These are phyloP conservation scores for Sporobolomyces roseus DNA, from an alignment of 768 basidiomycete species.

Conservation along the genomic window DNA sequence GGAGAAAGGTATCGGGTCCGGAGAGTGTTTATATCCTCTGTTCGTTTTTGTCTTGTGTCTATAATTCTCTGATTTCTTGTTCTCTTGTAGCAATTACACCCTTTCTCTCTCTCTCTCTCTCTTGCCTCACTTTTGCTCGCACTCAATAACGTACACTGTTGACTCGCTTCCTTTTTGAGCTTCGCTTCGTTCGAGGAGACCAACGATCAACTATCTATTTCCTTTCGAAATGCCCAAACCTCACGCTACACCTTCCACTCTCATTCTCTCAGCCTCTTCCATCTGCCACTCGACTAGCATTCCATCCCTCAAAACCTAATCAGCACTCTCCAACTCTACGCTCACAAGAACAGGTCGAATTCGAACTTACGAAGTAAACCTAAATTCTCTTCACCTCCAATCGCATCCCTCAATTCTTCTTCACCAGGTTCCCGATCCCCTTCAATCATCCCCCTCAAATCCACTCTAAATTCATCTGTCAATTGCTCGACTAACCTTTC, in stretches of 20 bases:
- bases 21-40: too few species aligned
- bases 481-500: slow-evolving; percentile 25
- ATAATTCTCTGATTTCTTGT: background rate
- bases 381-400: slow-evolving; percentile 29
- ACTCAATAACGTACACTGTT: too few species aligned
- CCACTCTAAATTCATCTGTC: slow-evolving; percentile 17
- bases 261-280: slow-evolving; percentile 20
- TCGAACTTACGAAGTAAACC: slow-evolving; percentile 16
- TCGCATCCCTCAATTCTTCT: slow-evolving; percentile 27
- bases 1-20: too few species aligned
- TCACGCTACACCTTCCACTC: too few species aligned
- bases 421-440: slow-evolving; percentile 26
- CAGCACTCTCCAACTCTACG: background rate
- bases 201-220: background rate
- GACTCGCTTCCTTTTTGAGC: too few species aligned
- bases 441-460: slow-evolving; percentile 8
- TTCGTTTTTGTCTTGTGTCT: too few species aligned
- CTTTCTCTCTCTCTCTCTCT: background rate
- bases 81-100: too few species aligned
- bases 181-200: too few species aligned
- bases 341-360: background rate
- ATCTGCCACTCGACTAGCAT: slow-evolving; percentile 34
- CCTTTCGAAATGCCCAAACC: too few species aligned
- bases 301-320: too few species aligned
- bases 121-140: background rate